Base-by-base conservation (phyloP, 805 yeast species). In the Komagataella kurtzmanii region DNA sequence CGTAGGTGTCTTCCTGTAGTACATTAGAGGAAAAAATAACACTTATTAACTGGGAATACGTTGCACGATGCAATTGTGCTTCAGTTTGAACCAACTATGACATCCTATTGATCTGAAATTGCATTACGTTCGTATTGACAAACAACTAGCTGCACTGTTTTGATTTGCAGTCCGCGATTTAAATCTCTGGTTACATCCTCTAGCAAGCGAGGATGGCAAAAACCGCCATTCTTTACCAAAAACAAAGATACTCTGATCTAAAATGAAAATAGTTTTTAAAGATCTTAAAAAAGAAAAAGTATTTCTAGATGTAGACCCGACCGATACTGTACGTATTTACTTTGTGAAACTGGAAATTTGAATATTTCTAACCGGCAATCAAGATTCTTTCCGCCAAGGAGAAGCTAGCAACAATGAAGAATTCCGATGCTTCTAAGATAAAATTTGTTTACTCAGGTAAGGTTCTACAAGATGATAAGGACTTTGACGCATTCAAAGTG, bases 211-310 rank as follows among this genome's bases (percentile, higher is more conserved):
- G 40, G 40, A 30, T 30, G 40, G 40, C 40, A 30, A 45, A 45
- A 45, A 7, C 19, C 19, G 23, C 23, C 6, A 5, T 21, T 44
- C n/a, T 10, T n/a, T 17, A 44, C n/a, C 46, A 44, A 17, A 17
- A 44, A 17, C 23, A 44, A 44, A 44, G 21, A 21, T 19, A 12
- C 19, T 7, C n/a, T 44, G 17, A 40, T 30, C 14, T 30, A 30
- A 50, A 55, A 89, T 88, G 96, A 83, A 84, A 68, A 71, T 89
- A 57, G 75, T 83, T 50, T 81, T 93, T 66, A 89, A 90, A 66
- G 96, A 93, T 69, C 86, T 93, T 71, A 90, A 93, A 71, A 93
- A 91, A 71, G 89, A 88, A 64, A 85, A 82, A 64, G 79, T 90
- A 65, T 77, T 88, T 24, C 62, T 93, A 54, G 96, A 88, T 24